Base-by-base conservation (phyloP, 2,329 filamentous ascomycete genomes). In the Colletotrichum lini region DNA sequence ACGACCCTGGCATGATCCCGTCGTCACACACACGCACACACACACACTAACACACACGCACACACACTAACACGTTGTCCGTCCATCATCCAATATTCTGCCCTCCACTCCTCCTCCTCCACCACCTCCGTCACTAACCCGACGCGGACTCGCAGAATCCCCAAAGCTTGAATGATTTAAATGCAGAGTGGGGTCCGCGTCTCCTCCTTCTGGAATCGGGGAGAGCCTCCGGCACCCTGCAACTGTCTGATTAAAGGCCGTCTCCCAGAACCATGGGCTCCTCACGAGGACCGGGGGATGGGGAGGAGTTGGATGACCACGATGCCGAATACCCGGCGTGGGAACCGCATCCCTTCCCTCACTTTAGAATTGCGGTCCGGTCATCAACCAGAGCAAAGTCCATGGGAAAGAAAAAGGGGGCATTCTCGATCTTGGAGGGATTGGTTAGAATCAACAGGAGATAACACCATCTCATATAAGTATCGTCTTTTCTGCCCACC, bases 201-300 rank as follows among this genome's bases (percentile, higher is more conserved):
- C 35, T 45, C 35, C 45, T 71, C 56, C 16, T 57, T 50, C 54
- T 53, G 44, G 18, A 21, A 18, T 44, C 13, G 38, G 64, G 64
- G 30, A 26, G 30, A 59, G 38, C 18, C 45, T 62, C 68, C 64
- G 52, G 44, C 26, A 44, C 45, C 30, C 30, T 63, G 26, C 52
- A 66, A 8, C 8, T 23, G 52, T 12, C n/a, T 49, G 68, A 59
- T 67, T 67, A 44, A 35, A 68, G 52, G 52, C 56, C 49, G 18
- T 18, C 49, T 38, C 54, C 30, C 30, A 44, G 38, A 54, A 58
- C 68, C 68, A 54, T 57, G 42, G 68, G 60, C 58, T 63, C 47
- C 58, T 58, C 68, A 30, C 38, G 21, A 13, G 8, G 23, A 8
- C 9, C 40, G 21, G 8, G 9, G 50, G 9, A 53, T 3, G 23